Evolutionary conservation across 2,329 filamentous ascomycete species (phyloP).

Genomic region (Aspergillus sp.): DNA sequence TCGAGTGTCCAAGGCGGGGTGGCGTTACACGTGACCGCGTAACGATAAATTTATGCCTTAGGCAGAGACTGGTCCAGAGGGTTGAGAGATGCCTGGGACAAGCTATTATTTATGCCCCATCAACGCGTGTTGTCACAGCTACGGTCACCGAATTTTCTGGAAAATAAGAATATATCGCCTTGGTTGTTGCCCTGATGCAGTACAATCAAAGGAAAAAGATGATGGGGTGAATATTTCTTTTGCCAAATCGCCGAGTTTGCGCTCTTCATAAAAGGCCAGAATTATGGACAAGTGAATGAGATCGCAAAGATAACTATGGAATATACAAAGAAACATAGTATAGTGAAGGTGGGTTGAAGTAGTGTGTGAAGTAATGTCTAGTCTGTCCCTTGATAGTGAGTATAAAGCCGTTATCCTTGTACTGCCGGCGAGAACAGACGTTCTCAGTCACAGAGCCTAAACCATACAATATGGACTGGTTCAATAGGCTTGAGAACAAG

Average conservation of each 20-base stretch:
- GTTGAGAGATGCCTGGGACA: too few species aligned
- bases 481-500: not conserved
- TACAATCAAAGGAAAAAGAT: too few species aligned
- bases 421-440: not conserved
- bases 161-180: too few species aligned
- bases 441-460: not conserved
- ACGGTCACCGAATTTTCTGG: too few species aligned
- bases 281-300: not conserved
- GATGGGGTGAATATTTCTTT: too few species aligned
- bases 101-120: too few species aligned
- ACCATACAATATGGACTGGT: not conserved
- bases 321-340: not conserved
- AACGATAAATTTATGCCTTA: not conserved
- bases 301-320: not conserved
- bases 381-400: not conserved
- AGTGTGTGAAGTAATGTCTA: not conserved
- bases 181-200: too few species aligned
- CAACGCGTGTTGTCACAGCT: too few species aligned
- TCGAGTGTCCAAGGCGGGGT: not conserved
- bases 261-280: too few species aligned
- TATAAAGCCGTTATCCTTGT: not conserved
- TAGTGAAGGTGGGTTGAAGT: not conserved
- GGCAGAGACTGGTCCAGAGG: not conserved
- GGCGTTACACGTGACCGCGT: constrained; percentile 8
- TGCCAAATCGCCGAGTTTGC: too few species aligned